These are phyloP conservation scores for Diplodia intermedia DNA, from an alignment of 2,329 filamentous ascomycete genomes.

Conservation along the genomic window DNA sequence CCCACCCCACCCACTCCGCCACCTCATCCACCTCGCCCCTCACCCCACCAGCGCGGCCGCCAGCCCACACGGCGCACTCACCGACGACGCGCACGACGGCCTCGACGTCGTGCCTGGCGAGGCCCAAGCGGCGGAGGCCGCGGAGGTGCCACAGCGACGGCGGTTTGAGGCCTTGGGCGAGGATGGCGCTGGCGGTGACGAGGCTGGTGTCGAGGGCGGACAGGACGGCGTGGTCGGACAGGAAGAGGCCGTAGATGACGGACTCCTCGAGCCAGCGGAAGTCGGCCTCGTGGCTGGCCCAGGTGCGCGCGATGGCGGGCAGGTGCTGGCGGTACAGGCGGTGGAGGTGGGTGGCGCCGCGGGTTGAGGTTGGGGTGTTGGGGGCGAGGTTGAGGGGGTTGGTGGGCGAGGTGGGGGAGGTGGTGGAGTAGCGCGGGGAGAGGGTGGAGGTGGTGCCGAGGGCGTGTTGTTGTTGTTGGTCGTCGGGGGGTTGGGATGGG, in stretches of 20 bases:
- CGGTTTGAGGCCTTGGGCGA: slow-evolving; percentile 62
- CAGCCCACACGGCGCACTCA: slow-evolving; percentile 13
- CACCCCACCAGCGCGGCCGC: neutral
- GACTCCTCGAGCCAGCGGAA: slow-evolving; percentile 57
- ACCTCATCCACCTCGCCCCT: neutral
- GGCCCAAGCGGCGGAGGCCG: slow-evolving; percentile 58
- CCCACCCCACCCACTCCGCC: slow-evolving; percentile 22
- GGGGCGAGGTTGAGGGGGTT: neutral
- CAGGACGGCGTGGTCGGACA: slow-evolving; percentile 63
- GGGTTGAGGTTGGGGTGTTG: neutral
- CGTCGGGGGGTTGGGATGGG: neutral
- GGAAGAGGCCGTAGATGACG: slow-evolving; percentile 66
- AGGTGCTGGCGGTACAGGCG: slow-evolving; percentile 15
- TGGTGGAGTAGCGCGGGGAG: slow-evolving; percentile 16
- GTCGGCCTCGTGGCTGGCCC: slow-evolving; percentile 22
- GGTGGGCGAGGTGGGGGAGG: neutral
- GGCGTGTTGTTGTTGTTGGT: neutral
- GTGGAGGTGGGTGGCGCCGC: slow-evolving; percentile 12
- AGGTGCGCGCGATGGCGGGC: slow-evolving; percentile 11
- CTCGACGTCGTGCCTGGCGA: slow-evolving; percentile 55
- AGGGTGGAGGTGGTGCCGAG: neutral
- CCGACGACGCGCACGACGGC: slow-evolving; percentile 50
- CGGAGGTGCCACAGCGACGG: slow-evolving; percentile 65
- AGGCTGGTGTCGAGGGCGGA: slow-evolving; percentile 63
- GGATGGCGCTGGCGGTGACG: slow-evolving; percentile 61